Evolutionary conservation across 78 protist species (phyloP), one percentile per base, ranked within the genome.

Genomic region (Neovahlkampfia damariscottae): DNA sequence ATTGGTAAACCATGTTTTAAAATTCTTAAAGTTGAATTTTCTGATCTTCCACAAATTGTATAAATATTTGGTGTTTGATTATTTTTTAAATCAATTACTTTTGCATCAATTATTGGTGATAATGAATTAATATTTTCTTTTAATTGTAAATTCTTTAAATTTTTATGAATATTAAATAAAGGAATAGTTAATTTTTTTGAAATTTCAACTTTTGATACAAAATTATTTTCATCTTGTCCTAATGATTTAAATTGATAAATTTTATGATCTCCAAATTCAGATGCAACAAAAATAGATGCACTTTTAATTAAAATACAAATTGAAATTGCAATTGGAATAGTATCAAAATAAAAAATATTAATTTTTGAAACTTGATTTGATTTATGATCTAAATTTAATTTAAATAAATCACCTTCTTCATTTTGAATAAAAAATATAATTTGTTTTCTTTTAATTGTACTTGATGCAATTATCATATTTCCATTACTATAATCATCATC

Each of bases 371-470:
- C 99, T 0, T 6, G 59, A 32, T 78, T 89, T 7, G 69, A 38
- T 3, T 41, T 76, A 74, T 62, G 38, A 5, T 38, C 82, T 19
- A 96, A 78, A 6, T 87, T 80, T 19, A 95, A 68, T 67, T 86
- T 89, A 88, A 82, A 92, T 72, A 95, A 69, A 70, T 96, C 98
- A 39, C 99, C 99, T n/a, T 28, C 3, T 74, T 96, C 98, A 1
- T 84, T 75, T 79, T 97, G 99, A 29, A 92, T 29, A 29, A 97
- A 80, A 71, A 94, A 74, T 92, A 95, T 93, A 71, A 93, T 91
- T 75, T 82, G 67, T 19, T 70, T 74, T 41, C 72, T 67, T 68
- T 34, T 77, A 78, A 34, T 78, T 84, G 74, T 89, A 86, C 69
- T 50, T 50, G 34, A 19, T 50, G 62, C 19, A 19, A 50, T 19